Conservation (phyloP, 1,139 yeast genomes). For the Saccharomyces uvarum region DNA sequence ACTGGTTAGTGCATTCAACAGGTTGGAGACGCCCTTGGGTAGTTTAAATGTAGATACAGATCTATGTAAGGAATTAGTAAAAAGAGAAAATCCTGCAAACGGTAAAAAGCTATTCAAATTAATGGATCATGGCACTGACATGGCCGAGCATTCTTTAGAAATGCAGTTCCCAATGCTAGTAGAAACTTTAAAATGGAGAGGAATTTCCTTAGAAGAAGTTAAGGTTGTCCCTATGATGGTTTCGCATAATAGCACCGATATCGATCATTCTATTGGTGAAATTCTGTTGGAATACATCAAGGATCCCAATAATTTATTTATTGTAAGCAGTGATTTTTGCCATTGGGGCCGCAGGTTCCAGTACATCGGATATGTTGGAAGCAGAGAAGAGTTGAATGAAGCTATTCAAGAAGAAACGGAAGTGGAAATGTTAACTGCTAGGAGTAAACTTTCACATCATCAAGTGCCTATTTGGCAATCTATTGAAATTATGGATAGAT, state of each 20-base stretch:
- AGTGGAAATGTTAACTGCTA: constrained; percentile 21
- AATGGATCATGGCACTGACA: constrained; percentile 60
- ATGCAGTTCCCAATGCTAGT: constrained; percentile 70
- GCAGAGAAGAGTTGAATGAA: constrained; percentile 20
- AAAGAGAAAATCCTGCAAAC: constrained; percentile 12
- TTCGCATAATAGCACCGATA: constrained; percentile 47
- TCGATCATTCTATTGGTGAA: constrained; percentile 42
- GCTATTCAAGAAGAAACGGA: constrained; percentile 24
- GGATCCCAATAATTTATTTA: constrained; percentile 50
- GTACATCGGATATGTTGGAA: constrained; percentile 49
- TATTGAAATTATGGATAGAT: constrained; percentile 61
- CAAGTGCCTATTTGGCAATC: constrained; percentile 54
- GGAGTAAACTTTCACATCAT: constrained; percentile 19
- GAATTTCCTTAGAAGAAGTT: constrained; percentile 37
- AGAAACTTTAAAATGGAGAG: constrained; percentile 46
- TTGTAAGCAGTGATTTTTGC: constrained; percentile 86
- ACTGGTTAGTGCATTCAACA: constrained; percentile 45
- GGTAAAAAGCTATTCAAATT: constrained; percentile 38
- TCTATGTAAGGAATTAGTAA: constrained; percentile 22
- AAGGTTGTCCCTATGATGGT: constrained; percentile 73
- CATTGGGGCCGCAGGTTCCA: constrained; percentile 89
- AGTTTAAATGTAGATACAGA: constrained; percentile 55
- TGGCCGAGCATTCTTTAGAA: constrained; percentile 87
- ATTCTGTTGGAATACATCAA: constrained; percentile 48
- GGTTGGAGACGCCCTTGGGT: constrained; percentile 80